Evolutionary conservation across 2,329 filamentous ascomycete species (phyloP), one percentile per base, ranked within the genome.

Genomic region (Fusarium sp.): DNA sequence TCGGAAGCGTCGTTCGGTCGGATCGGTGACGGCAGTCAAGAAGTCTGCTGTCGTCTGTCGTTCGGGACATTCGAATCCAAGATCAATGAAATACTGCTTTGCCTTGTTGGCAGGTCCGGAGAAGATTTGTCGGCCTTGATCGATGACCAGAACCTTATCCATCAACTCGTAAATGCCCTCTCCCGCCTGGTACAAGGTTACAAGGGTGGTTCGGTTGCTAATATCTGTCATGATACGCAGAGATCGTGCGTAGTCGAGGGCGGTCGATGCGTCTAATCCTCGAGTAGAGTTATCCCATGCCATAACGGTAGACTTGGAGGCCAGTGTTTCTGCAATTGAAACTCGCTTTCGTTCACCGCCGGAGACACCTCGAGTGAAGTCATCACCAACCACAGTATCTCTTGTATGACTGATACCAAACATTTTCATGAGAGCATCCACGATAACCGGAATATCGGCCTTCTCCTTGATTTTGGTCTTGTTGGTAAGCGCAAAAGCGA

Each of bases 311-410:
- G 90, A 90, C 80, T 93, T 92, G 12, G 92, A 92, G 9, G 92
- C 91, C 28, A 96, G 83, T 1, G 92, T 93, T 81, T 96, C 93
- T 4, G 92, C 92, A 72, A 96, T 94, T 28, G 90, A 92, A 14
- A 94, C 93, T 78, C 93, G 91, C 81, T 95, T 96, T 42, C 93
- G 85, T 83, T 96, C 94, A 66, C 94, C 94, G 76, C 94, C 94
- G 52, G 91, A 93, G 0, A 96, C 91, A 80, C 93, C 93, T 52
- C 92, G 89, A 12, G 91, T 88, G 76, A 84, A 88, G 70, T 92
- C 90, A 77, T 95, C 90, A n/a, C 94, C 94, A 4, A 96, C 92
- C 3, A 90, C 85, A 0, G 94, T 96, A 76, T 93, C 87, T 76
- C 89, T 90, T 2, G 93, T 95, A 78, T 96, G 93, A 18, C 86